phyloP scores from a whole-genome alignment of 164 flowering plant genomes.

The Macadamia integrifolia region DNA sequence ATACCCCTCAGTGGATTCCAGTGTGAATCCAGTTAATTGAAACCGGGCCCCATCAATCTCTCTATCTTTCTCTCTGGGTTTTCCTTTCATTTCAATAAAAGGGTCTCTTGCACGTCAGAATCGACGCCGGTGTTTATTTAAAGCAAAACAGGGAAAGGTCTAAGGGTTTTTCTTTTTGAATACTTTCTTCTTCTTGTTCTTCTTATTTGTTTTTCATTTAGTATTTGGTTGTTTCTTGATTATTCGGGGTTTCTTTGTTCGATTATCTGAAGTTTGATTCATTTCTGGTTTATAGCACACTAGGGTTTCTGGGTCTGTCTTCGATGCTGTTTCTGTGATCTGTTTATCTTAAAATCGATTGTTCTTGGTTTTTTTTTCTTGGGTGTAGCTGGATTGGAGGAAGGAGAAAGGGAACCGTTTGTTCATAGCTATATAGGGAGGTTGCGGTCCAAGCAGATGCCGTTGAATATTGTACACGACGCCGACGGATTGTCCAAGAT shows the following conservation, averaged over 20 bases:
- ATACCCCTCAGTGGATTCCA: too few species aligned
- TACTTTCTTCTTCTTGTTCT: too few species aligned
- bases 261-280: not conserved
- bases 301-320: not conserved
- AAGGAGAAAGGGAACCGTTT: not conserved
- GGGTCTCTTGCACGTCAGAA: not conserved
- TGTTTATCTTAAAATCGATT: too few species aligned
- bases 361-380: too few species aligned
- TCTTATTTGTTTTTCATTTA: not conserved
- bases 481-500: conserved; percentile 44
- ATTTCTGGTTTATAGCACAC: not conserved
- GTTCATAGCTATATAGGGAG: not conserved
- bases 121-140: not conserved
- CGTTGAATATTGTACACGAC: conserved; percentile 30
- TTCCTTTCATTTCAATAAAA: not conserved
- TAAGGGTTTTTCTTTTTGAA: too few species aligned
- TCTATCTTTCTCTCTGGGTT: not conserved
- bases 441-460: conserved; percentile 30
- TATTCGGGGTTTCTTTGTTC: not conserved
- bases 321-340: not conserved
- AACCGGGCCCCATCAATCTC: not conserved
- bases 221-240: not conserved
- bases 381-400: conserved; percentile 7
- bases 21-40: conserved; percentile 1
- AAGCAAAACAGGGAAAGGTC: not conserved